Percentiles rank a stretch among this genome's conserved stretches.
phyloP scores from a whole-genome alignment of 2,329 filamentous ascomycete species.

The Arthrobotrys musiformis region DNA sequence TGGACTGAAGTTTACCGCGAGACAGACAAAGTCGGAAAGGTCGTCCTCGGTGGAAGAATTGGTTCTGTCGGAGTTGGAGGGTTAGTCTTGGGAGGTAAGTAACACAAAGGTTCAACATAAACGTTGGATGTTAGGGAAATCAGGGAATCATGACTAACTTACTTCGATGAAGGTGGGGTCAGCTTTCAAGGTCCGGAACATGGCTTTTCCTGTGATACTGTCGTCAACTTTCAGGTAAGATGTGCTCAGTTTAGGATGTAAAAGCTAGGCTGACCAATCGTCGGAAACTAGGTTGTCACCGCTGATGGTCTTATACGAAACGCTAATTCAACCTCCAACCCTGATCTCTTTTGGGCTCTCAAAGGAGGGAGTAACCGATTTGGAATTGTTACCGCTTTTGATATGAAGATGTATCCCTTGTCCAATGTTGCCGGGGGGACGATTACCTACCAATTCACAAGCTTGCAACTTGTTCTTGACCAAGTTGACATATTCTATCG shows the following conservation, averaged over 20 bases:
- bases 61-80: conserved; percentile 65
- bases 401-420: conserved; percentile 54
- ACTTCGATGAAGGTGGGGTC: conserved; percentile 63
- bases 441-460: conserved; percentile 25
- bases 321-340: conserved; percentile 63
- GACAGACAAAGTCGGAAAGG: conserved; percentile 63
- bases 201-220: conserved; percentile 67
- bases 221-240: conserved; percentile 64
- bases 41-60: conserved; percentile 65
- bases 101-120: too few species aligned
- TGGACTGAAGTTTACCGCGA: conserved; percentile 65
- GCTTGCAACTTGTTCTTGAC: conserved; percentile 8
- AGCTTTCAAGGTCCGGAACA: conserved; percentile 65
- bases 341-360: conserved; percentile 63
- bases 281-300: conserved; percentile 63
- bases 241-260: not conserved
- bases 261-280: not conserved
- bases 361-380: conserved; percentile 62
- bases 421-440: conserved; percentile 1
- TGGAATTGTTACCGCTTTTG: conserved; percentile 62
- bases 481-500: conserved; percentile 16
- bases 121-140: too few species aligned
- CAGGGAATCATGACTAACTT: not conserved
- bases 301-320: conserved; percentile 65
- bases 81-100: conserved; percentile 63